Percentiles rank a stretch among this genome's conserved stretches.
Conservation (phyloP, 1,284 basidiomycete genomes). For the Trichosporon ovoides region DNA sequence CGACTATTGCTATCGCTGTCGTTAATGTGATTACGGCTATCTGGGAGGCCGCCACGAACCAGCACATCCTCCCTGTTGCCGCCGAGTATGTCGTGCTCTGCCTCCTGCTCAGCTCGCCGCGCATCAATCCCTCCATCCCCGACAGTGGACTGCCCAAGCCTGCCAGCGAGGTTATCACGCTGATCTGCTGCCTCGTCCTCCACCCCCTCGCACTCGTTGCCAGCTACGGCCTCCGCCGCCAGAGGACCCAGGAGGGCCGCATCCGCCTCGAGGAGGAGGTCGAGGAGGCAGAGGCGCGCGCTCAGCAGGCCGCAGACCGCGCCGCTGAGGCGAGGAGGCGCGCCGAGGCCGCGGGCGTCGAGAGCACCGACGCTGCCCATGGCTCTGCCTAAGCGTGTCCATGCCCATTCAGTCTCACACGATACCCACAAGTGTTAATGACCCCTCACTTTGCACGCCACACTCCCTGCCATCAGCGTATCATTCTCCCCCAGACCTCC, state of each 20-base stretch:
- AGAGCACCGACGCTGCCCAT: background rate
- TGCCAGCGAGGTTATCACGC: constrained; percentile 35
- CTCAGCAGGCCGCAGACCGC: constrained; percentile 12
- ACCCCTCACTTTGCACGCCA: too few species aligned
- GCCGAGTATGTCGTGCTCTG: constrained; percentile 43
- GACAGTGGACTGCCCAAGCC: constrained; percentile 37
- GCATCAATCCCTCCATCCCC: constrained; percentile 32
- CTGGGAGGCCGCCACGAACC: constrained; percentile 34
- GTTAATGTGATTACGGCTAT: constrained; percentile 40
- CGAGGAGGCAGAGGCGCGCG: constrained; percentile 35
- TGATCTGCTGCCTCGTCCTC: constrained; percentile 44
- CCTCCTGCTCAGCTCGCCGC: constrained; percentile 42
- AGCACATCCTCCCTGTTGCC: constrained; percentile 39
- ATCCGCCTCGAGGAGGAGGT: constrained; percentile 49
- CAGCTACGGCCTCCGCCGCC: constrained; percentile 35
- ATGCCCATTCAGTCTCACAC: too few species aligned
- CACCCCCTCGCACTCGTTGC: constrained; percentile 44
- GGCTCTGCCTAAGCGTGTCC: background rate
- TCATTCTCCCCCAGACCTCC: background rate
- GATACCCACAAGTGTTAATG: too few species aligned
- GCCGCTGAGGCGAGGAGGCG: background rate
- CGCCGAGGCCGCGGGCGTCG: background rate
- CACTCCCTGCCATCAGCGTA: background rate
- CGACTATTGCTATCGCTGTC: constrained; percentile 33
- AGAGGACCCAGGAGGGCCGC: constrained; percentile 31